Evolutionary conservation across 75 land plant genomes (phyloP).

Genomic region (Larix kaempferi): DNA sequence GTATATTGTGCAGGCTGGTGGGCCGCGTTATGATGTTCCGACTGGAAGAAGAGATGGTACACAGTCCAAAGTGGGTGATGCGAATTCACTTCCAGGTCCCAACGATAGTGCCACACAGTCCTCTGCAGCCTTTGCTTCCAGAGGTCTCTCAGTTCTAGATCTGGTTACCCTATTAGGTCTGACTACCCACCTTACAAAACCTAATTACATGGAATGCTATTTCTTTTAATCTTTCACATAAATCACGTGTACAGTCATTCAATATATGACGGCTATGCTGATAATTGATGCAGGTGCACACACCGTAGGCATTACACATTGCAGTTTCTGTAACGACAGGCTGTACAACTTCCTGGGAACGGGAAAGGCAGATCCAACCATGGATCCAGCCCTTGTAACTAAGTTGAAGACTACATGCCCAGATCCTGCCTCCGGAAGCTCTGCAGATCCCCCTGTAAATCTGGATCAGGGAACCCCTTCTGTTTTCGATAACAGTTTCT

Average conservation of each 20-base stretch:
- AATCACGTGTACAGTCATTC: not conserved
- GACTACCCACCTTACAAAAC: not conserved
- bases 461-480: conserved; percentile 38
- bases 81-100: not conserved
- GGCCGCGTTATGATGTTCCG: conserved; percentile 22
- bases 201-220: not conserved
- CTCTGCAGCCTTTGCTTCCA: not conserved
- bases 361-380: conserved; percentile 59
- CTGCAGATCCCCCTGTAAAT: conserved; percentile 9
- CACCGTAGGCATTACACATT: conserved; percentile 67
- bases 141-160: conserved; percentile 9
- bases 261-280: too few relatives aligned
- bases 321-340: conserved; percentile 48
- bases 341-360: conserved; percentile 60
- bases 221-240: not conserved
- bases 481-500: conserved; percentile 55
- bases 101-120: not conserved
- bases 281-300: conserved; percentile 58
- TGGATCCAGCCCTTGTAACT: conserved; percentile 21
- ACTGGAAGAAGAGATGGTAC: conserved; percentile 18
- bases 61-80: not conserved
- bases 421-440: too few relatives aligned
- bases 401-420: too few relatives aligned
- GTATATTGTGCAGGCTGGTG: conserved; percentile 14
- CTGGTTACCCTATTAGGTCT: conserved; percentile 14